Base-by-base conservation (phyloP, 371 early-diverging fungal species). In the Mucor velutinosus region DNA sequence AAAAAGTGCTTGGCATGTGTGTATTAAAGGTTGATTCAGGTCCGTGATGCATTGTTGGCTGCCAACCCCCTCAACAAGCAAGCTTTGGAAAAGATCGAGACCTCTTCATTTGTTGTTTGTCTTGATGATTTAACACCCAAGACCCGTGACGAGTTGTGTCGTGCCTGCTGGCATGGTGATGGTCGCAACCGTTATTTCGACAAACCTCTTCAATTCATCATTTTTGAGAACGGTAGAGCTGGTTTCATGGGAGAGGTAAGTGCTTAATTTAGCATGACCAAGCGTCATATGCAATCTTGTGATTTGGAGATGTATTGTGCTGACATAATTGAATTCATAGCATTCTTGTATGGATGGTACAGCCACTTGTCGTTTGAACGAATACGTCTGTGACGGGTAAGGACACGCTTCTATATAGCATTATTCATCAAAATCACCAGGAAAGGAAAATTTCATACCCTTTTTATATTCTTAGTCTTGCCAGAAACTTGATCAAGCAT, bases 291-390 rank as follows among this genome's bases (percentile, higher is more conserved):
- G 53, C 23, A 25, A 14, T 47, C 41, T 41, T 55, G 30, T 39
- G 41, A 25, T 21, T 25, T 56, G n/a, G 21, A 7, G 14, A 21
- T 14, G 21, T 6, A 35, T 51, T 65, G n/a, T 53, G 61, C 56
- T 59, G 62, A 58, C 53, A 43, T 43, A 58, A 37, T 37, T 61
- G 19, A 15, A 30, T 30, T 43, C 10, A 5, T 69, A 81, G 88
- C 98, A 98, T 82, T 94, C 95, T 60, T 92, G 92, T 82, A 96
- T 97, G 96, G 98, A 98, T 72, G 98, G 94, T 62, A 97, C 96
- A 29, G 92, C 95, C 27, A 94, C 96, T 21, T 81, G 86, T 72
- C 90, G 95, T 57, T 77, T 96, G 83, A 84, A 84, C 74, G 92
- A 92, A 70, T 92, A 75, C 64, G 79, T 91, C 45, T 77, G 78